A percentile compares a stretch with the other conserved stretches of the same genome.
Conservation (phyloP, 805 yeast genomes). For the Candida fluviatilis region DNA sequence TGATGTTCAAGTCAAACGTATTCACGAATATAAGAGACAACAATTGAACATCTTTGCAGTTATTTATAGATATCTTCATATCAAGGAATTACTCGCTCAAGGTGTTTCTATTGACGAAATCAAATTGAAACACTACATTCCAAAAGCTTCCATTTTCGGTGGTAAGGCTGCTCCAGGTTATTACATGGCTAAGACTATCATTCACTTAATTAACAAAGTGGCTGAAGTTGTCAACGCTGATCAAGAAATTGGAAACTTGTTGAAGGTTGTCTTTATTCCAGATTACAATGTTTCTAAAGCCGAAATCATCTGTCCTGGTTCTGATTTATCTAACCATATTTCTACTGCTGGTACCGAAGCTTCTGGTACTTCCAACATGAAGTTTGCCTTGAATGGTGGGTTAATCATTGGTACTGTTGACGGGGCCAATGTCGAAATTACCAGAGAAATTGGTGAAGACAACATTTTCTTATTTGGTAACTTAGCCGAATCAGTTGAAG, state of each 20-base stretch:
- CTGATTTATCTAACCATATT: constrained; percentile 88
- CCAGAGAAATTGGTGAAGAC: constrained; percentile 90
- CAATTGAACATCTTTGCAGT: constrained; percentile 90
- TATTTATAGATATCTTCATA: constrained; percentile 72
- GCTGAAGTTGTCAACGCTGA: constrained; percentile 79
- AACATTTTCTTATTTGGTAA: constrained; percentile 90
- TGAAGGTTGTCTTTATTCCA: constrained; percentile 85
- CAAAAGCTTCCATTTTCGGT: constrained; percentile 82
- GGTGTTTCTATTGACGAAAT: constrained; percentile 37
- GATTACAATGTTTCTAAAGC: constrained; percentile 95
- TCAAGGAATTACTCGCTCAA: constrained; percentile 62
- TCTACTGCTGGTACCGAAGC: constrained; percentile 98
- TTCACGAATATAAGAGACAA: constrained; percentile 94
- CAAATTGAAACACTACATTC: constrained; percentile 60
- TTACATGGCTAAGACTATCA: constrained; percentile 89
- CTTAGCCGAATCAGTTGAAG: constrained; percentile 85
- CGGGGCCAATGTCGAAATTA: constrained; percentile 94
- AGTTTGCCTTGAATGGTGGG: constrained; percentile 92
- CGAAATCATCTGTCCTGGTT: constrained; percentile 84
- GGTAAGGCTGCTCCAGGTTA: constrained; percentile 99
- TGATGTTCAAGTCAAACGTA: constrained; percentile 91
- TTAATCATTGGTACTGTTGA: constrained; percentile 92
- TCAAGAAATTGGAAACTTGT: constrained; percentile 63
- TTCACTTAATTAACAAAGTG: constrained; percentile 79
- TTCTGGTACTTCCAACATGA: constrained; percentile 94